Conservation (phyloP, 192 early-diverging fungal species). For the Rhizophagus prolifer region DNA sequence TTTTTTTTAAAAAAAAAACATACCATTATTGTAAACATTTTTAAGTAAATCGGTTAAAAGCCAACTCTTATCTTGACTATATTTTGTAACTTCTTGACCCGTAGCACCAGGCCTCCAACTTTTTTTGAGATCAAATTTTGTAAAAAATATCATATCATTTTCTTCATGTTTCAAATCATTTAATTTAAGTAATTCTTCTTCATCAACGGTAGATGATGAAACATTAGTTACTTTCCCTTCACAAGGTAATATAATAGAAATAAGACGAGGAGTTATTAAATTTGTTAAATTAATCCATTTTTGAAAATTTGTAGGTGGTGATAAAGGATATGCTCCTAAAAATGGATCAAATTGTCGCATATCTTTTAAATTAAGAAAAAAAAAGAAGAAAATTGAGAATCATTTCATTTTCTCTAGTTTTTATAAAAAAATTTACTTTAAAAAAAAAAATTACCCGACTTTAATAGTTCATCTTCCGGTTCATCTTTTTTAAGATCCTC, state of each 20-base stretch:
- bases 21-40: conserved; percentile 48
- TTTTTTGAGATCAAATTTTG: conserved; percentile 72
- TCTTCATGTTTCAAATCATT: background rate
- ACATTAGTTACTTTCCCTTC: conserved; percentile 24
- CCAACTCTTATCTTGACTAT: conserved; percentile 90
- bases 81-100: conserved; percentile 66
- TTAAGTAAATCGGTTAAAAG: conserved; percentile 60
- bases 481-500: conserved; percentile 72
- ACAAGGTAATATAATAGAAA: conserved; percentile 9
- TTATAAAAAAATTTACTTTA: background rate
- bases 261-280: conserved; percentile 49
- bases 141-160: conserved; percentile 54
- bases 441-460: conserved; percentile 49
- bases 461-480: conserved; percentile 56
- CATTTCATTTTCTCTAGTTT: background rate
- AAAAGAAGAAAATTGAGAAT: background rate
- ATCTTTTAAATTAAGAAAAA: conserved; percentile 40
- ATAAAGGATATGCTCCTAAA: conserved; percentile 80
- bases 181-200: conserved; percentile 19
- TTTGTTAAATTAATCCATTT: conserved; percentile 78
- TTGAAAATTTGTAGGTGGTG: conserved; percentile 63
- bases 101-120: conserved; percentile 78
- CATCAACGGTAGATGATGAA: conserved; percentile 25
- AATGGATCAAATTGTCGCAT: conserved; percentile 77
- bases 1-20: too few relatives aligned